phyloP scores from a whole-genome alignment of 2,329 filamentous ascomycete species.

The Cladosporium sp. region DNA sequence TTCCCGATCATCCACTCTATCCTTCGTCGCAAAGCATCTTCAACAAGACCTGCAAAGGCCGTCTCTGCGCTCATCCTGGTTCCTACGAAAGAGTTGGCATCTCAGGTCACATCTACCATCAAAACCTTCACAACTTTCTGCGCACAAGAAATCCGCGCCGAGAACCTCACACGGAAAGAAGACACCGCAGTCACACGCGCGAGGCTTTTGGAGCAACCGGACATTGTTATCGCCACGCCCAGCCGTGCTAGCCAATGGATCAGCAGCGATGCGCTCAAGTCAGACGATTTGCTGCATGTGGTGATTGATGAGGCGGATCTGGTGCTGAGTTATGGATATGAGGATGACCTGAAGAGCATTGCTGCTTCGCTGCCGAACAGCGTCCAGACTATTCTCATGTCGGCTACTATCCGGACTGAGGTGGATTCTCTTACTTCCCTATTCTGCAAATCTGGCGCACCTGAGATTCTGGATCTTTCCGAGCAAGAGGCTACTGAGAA shows the following conservation, averaged over 20 bases:
- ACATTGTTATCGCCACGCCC: constrained; percentile 88
- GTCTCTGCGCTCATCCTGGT: constrained; percentile 85
- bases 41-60: constrained; percentile 39
- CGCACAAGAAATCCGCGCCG: constrained; percentile 72
- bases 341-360: constrained; percentile 80
- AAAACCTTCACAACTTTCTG: constrained; percentile 77
- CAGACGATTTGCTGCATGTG: constrained; percentile 69
- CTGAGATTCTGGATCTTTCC: constrained; percentile 74
- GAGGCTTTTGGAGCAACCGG: constrained; percentile 77
- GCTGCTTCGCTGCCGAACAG: constrained; percentile 75
- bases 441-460: constrained; percentile 67
- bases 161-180: constrained; percentile 87
- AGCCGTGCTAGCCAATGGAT: constrained; percentile 76
- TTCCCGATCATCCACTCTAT: constrained; percentile 84
- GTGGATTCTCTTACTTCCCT: constrained; percentile 79
- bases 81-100: constrained; percentile 88
- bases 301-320: constrained; percentile 94
- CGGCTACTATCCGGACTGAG: constrained; percentile 83
- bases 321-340: constrained; percentile 89
- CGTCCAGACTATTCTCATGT: constrained; percentile 89
- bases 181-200: constrained; percentile 84
- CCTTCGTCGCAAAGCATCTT: constrained; percentile 67
- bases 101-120: constrained; percentile 79
- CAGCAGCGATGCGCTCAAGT: constrained; percentile 64
- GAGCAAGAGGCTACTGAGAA: constrained; percentile 58